Evolutionary conservation across 2,329 filamentous ascomycete species (phyloP).

Genomic region (Penicillium sp.): DNA sequence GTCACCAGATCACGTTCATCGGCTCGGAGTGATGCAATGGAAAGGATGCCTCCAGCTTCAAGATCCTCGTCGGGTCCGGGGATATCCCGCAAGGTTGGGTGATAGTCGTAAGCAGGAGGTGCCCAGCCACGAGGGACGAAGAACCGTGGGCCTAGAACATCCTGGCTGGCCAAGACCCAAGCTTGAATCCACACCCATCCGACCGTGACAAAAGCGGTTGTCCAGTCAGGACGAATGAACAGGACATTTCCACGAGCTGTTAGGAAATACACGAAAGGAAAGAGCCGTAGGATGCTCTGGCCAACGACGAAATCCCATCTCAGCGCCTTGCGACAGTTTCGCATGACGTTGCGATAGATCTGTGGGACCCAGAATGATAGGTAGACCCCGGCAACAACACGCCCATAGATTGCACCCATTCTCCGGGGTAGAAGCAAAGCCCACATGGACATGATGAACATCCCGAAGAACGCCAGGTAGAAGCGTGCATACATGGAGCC

Average conservation of each 20-base stretch:
- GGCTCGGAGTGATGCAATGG: slow-evolving; percentile 72
- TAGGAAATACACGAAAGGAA: slow-evolving; percentile 88
- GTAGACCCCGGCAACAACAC: slow-evolving; percentile 73
- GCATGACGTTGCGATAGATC: slow-evolving; percentile 85
- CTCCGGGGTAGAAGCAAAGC: slow-evolving; percentile 62
- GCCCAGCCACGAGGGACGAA: slow-evolving; percentile 74
- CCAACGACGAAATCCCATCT: slow-evolving; percentile 89
- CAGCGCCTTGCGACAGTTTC: slow-evolving; percentile 91
- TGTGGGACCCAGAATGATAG: slow-evolving; percentile 93
- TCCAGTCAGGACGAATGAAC: slow-evolving; percentile 72
- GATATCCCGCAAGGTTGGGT: slow-evolving; percentile 74
- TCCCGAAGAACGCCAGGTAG: slow-evolving; percentile 63
- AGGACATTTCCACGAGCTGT: slow-evolving; percentile 78
- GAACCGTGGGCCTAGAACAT: slow-evolving; percentile 86
- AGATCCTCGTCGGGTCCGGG: slow-evolving; percentile 69
- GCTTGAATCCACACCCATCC: slow-evolving; percentile 91
- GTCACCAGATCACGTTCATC: slow-evolving; percentile 49
- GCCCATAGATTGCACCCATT: slow-evolving; percentile 61
- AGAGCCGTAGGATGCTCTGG: slow-evolving; percentile 76
- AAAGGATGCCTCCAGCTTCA: slow-evolving; percentile 75
- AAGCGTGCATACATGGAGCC: slow-evolving; percentile 67
- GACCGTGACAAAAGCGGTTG: slow-evolving; percentile 67
- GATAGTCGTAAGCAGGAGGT: slow-evolving; percentile 82
- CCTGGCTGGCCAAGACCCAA: slow-evolving; percentile 77
- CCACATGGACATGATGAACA: slow-evolving; percentile 66